Base-by-base conservation (phyloP, 116 monocot species). In the Trichopus zeylanicus region DNA sequence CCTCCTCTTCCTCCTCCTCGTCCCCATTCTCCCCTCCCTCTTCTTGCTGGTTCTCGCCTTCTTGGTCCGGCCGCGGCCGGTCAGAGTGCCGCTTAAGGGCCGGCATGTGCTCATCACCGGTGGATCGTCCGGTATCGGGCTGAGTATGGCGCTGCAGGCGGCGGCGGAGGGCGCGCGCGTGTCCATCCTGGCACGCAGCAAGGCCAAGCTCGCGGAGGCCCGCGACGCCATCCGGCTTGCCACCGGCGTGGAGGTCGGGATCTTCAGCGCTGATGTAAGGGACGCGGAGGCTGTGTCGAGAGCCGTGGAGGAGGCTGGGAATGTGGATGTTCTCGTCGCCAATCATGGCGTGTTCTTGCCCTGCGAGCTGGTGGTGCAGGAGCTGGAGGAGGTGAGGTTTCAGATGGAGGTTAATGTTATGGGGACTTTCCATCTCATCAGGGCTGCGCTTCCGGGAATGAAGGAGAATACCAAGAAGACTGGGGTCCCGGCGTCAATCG, bases 51-150 rank as follows among this genome's bases (percentile, higher is more conserved):
- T 51, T 25, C 69, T 75, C 29, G 29, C 25, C 59, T 60, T 75
- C 75, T 29, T 75, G 35, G 61, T 39, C 6, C 65, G 70, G 24
- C 76, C 69, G 3, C 31, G 48, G 31, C 70, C 46, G 2, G 38
- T 30, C 31, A 35, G 27, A 16, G 47, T 85, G 28, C 85, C 73
- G 29, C 55, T 77, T 55, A 68, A 66, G 49, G 52, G 59, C 26
- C 79, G 84, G 23, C 84, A 84, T 59, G 75, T 84, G 42, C 58
- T 79, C 70, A 76, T 84, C 63, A 73, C 76, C 55, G 79, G 84
- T 15, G 84, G 76, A 13, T 84, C 84, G 48, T 76, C 75, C 73
- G 79, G 84, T 51, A 84, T 84, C 57, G 84, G 76, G 58, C 73
- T 84, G 35, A 61, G 79, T 51, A 42, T 84, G 48, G 84, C 84